Conservation (phyloP, 2,329 filamentous ascomycete species). For the Phialocephala subalpina region DNA sequence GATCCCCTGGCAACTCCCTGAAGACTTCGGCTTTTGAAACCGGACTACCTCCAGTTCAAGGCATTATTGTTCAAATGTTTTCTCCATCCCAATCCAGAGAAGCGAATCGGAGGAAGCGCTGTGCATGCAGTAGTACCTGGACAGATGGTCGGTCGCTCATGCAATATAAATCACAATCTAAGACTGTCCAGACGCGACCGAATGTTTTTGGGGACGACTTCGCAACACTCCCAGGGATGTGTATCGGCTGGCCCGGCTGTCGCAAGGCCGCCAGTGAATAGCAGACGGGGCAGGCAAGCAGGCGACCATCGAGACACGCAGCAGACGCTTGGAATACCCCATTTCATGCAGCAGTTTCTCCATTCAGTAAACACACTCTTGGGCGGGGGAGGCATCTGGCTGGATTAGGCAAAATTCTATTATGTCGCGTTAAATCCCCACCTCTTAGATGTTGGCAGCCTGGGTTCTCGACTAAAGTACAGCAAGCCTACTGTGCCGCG, state of each 20-base stretch:
- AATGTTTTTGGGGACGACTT: not conserved
- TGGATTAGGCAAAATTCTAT: constrained; percentile 9
- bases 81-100: not conserved
- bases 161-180: constrained; percentile 12
- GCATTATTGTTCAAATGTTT: not conserved
- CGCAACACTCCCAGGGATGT: constrained; percentile 5
- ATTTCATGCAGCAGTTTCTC: constrained; percentile 4
- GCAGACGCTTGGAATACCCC: constrained; percentile 9
- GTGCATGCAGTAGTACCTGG: constrained; percentile 12
- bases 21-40: constrained; percentile 12
- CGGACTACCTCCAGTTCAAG: not conserved
- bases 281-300: not conserved
- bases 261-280: not conserved
- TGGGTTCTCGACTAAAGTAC: not conserved
- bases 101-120: constrained; percentile 12
- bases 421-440: constrained; percentile 3
- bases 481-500: constrained; percentile 23
- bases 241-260: constrained; percentile 12
- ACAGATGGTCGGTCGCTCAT: not conserved
- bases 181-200: not conserved
- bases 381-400: not conserved
- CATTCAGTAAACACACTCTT: not conserved
- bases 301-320: constrained; percentile 9
- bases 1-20: not conserved
- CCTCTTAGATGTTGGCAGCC: not conserved